Evolutionary conservation across 208 protist species (phyloP), one percentile per base, ranked within the genome.

Genomic region (Wallacemonas sp.): DNA sequence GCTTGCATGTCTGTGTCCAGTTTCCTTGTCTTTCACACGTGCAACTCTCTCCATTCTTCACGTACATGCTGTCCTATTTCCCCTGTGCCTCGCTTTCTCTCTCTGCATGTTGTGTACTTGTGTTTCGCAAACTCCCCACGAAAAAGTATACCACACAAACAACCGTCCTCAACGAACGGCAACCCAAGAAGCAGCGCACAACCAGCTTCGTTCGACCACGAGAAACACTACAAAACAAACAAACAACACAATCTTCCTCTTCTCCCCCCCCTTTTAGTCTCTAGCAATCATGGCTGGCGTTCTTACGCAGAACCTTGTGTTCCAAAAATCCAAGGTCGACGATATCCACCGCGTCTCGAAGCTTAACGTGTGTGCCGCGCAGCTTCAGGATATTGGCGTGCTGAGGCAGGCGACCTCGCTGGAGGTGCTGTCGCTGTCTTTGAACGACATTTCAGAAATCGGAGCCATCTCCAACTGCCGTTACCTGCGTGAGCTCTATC

Each of bases 321-420:
- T 92, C 6, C 86, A 92, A 65, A 92, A 92, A 77, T 80, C 90
- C 6, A 93, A 90, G 64, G 73, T 88, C 21, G 90, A 94, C 39
- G 88, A 87, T 47, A 80, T 95, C 12, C 64, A 57, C 29, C 86
- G 89, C 33, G 81, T 97, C 2, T 70, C 76, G 43, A 93, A 94
- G 61, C 71, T 97, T 0, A 97, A 97, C 65, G 85, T 97, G 17
- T 97, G 93, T 57, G 83, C 86, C 0, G 79, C 79, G 16, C 81
- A 95, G 49, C 63, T 96, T 2, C 75, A 78, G 41, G 90, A 96
- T 58, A 94, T 97, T 68, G 87, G 87, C 56, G 77, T 96, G 2
- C 55, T 97, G 4, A 72, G 82, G 0, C 68, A 88, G 32, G 80
- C 88, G 2, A 26, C 34, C 17, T 88, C 81, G 54, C 62, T 97